A percentile compares a stretch with the other conserved stretches of the same genome.
phyloP scores from a whole-genome alignment of 805 yeast genomes.

The Spathaspora arborariae region DNA sequence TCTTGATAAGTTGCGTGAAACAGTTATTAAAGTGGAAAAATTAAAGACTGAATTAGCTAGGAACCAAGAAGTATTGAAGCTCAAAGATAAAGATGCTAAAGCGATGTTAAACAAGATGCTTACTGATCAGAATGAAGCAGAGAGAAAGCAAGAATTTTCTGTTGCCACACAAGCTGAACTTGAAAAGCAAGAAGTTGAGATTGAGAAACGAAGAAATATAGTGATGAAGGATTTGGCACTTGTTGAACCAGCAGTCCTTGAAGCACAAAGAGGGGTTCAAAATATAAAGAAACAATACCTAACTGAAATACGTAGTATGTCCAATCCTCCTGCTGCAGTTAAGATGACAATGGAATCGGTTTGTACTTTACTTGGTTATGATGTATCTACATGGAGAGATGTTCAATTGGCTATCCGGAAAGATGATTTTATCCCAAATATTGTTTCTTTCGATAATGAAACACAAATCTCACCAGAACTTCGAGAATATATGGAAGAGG shows the following conservation, averaged over 20 bases:
- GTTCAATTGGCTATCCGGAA: constrained; percentile 75
- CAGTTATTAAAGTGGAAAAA: constrained; percentile 67
- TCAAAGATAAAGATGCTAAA: constrained; percentile 67
- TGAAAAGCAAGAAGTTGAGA: constrained; percentile 59
- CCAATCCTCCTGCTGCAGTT: constrained; percentile 86
- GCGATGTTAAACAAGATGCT: constrained; percentile 72
- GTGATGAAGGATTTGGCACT: constrained; percentile 64
- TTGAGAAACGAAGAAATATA: constrained; percentile 46
- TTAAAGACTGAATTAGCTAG: constrained; percentile 50
- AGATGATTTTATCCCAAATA: constrained; percentile 83
- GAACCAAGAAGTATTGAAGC: constrained; percentile 46
- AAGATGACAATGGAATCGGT: constrained; percentile 85
- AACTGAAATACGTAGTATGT: constrained; percentile 84
- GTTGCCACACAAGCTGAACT: constrained; percentile 69
- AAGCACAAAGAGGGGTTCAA: constrained; percentile 86
- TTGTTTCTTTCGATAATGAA: constrained; percentile 70
- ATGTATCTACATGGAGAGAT: constrained; percentile 69
- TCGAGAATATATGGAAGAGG: constrained; percentile 52
- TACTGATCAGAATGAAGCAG: constrained; percentile 86
- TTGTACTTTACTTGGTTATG: constrained; percentile 74
- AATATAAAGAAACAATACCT: constrained; percentile 89
- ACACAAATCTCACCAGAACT: constrained; percentile 49
- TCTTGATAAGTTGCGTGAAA: constrained; percentile 68
- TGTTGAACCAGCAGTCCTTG: constrained; percentile 81
- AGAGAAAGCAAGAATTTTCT: constrained; percentile 83